Evolutionary conservation across 164 flowering plant genomes (phyloP), one percentile per base, ranked within the genome.

Genomic region (Vitis vinifera): DNA sequence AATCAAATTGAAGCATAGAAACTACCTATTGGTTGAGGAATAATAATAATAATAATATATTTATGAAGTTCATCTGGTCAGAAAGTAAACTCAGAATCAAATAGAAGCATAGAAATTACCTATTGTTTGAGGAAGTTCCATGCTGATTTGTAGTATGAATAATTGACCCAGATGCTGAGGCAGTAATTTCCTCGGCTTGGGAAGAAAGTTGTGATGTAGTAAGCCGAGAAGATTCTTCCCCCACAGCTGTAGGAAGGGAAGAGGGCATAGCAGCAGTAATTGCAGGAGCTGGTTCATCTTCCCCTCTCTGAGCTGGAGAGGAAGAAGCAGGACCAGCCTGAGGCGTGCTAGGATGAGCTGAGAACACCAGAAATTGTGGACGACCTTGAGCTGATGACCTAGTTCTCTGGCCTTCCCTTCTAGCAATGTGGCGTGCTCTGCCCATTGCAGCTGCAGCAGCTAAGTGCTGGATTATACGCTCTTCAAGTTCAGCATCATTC

Each of bases 361-460:
- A 79, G 47, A 78, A 81, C 48, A 76, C 78, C 48, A 74, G 49
- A 55, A 48, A 72, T 10, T 68, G 81, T 13, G 81, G 79, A 66
- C 27, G 82, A 48, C 71, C 76, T 15, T 77, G 82, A 23, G 71
- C 66, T 8, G 84, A 74, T 37, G 80, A 67, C 55, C 79, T 74
- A 61, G 37, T 69, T 72, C 82, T 67, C 60, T 76, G 83, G 59
- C 27, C 27, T 70, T 78, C 84, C 67, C 86, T 80, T 61, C 86
- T 60, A 47, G 77, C 75, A 69, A 80, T 61, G 48, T 77, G 82
- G 31, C 76, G 27, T 27, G 82, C 71, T 55, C 82, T 76, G 14
- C 86, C 82, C 86, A 83, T 23, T 23, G 27, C 81, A 73, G 84
- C 81, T 9, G 86, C 86, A 58, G 84, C 86, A 50, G 84, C 82